phyloP scores from a whole-genome alignment of 2,329 filamentous ascomycete species.

The Curvularia hawaiiensis region DNA sequence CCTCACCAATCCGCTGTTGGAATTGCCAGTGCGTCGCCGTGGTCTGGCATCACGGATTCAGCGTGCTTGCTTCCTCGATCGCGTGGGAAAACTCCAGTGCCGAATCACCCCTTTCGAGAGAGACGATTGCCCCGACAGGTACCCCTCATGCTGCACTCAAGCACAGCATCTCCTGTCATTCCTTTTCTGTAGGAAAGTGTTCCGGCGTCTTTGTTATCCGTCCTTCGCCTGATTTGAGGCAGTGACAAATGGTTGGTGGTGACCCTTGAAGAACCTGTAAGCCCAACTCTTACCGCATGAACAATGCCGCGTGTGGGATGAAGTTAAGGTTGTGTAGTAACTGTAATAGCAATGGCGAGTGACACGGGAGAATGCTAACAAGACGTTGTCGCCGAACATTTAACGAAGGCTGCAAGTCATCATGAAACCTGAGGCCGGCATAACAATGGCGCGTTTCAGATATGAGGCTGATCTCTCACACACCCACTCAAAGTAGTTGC shows the following conservation, averaged over 20 bases:
- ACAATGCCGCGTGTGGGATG: background rate
- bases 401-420: background rate
- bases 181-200: no score
- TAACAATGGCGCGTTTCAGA: slow-evolving; percentile 12
- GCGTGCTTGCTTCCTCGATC: background rate
- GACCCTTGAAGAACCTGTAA: background rate
- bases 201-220: background rate
- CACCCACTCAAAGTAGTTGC: background rate
- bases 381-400: slow-evolving; percentile 2
- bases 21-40: background rate
- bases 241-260: background rate
- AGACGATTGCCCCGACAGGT: background rate
- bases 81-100: background rate
- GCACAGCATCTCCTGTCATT: background rate
- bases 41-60: background rate
- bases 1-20: background rate
- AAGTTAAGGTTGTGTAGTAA: background rate
- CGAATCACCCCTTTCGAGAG: background rate
- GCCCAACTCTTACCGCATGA: background rate
- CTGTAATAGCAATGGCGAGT: background rate
- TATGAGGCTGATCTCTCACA: background rate
- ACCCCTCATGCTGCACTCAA: background rate
- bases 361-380: background rate
- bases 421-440: slow-evolving; percentile 10
- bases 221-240: background rate